Evolutionary conservation across 2,329 filamentous ascomycete species (phyloP).

Genomic region (Stagonosporopsis cucurbitacearum): DNA sequence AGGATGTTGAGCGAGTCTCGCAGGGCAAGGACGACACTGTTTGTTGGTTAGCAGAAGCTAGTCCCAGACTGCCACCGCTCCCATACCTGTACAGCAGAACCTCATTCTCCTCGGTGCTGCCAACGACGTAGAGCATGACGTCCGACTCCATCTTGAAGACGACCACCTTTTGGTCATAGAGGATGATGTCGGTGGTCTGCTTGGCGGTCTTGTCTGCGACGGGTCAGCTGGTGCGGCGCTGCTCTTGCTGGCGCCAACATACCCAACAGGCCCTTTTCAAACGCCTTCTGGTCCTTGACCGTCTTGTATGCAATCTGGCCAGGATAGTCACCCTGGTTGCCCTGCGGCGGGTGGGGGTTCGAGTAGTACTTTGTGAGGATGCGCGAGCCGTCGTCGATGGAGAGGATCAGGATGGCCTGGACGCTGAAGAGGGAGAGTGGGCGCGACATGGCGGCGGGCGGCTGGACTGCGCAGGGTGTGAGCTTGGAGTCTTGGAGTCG

Average conservation of each 20-base stretch:
- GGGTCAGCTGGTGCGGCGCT: constrained; percentile 53
- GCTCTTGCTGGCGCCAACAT: constrained; percentile 79
- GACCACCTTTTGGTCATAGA: constrained; percentile 95
- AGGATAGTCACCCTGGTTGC: constrained; percentile 64
- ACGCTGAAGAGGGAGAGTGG: constrained; percentile 63
- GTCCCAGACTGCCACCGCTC: too few relatives aligned
- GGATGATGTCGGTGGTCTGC: constrained; percentile 92
- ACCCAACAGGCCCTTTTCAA: constrained; percentile 87
- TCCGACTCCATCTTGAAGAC: constrained; percentile 98
- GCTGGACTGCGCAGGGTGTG: not conserved
- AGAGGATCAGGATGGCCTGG: constrained; percentile 58
- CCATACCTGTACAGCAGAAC: constrained; percentile 82
- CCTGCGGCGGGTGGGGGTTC: constrained; percentile 70
- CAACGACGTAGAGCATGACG: constrained; percentile 94
- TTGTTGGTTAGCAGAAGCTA: constrained; percentile 19
- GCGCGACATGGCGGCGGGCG: constrained; percentile 59
- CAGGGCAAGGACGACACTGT: constrained; percentile 82
- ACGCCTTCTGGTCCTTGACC: constrained; percentile 91
- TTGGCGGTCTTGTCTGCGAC: constrained; percentile 83
- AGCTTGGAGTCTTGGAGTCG: not conserved
- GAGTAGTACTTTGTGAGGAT: constrained; percentile 95
- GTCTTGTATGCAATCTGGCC: constrained; percentile 82
- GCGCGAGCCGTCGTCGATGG: constrained; percentile 85
- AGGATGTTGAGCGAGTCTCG: constrained; percentile 88
- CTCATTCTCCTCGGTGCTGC: constrained; percentile 90